A percentile compares a stretch with the other conserved stretches of the same genome.
phyloP scores from a whole-genome alignment of 2,329 filamentous ascomycete species.

The Epichloe sibirici region DNA sequence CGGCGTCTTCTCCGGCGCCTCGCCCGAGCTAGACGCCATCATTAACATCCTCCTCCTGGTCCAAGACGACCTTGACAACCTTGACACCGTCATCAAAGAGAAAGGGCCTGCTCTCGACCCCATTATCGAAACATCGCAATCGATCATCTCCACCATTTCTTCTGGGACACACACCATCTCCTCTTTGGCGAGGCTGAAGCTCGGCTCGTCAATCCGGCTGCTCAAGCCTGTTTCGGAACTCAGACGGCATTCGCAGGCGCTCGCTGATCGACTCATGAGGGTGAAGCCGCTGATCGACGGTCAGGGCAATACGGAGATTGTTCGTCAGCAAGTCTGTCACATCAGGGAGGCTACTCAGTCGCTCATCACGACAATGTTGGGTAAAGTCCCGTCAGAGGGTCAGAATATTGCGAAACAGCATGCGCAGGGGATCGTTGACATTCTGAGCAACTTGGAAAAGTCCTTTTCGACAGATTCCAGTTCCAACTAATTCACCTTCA shows the following conservation, averaged over 20 bases:
- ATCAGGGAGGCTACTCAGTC: not conserved
- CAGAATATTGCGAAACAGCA: not conserved
- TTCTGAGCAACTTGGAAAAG: not conserved
- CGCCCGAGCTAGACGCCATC: not conserved
- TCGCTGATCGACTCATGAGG: not conserved
- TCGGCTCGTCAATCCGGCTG: not conserved
- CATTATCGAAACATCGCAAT: not conserved
- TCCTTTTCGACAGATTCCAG: not conserved
- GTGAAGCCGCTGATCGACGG: not conserved
- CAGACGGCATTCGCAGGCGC: not conserved
- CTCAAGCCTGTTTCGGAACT: not conserved
- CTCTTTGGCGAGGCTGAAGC: not conserved
- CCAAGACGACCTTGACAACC: not conserved
- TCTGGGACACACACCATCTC: not conserved
- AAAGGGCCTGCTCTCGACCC: not conserved
- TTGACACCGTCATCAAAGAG: not conserved
- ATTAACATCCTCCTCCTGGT: not conserved
- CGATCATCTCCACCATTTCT: not conserved
- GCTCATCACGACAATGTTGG: not conserved
- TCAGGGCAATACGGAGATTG: not conserved
- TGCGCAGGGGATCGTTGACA: not conserved
- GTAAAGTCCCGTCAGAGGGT: not conserved
- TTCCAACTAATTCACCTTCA: no score
- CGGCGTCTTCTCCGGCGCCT: not conserved
- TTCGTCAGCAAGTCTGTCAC: not conserved